Evolutionary conservation across 2,329 filamentous ascomycete genomes (phyloP), one percentile per base, ranked within the genome.

Genomic region (Mycocentrospora acerina): DNA sequence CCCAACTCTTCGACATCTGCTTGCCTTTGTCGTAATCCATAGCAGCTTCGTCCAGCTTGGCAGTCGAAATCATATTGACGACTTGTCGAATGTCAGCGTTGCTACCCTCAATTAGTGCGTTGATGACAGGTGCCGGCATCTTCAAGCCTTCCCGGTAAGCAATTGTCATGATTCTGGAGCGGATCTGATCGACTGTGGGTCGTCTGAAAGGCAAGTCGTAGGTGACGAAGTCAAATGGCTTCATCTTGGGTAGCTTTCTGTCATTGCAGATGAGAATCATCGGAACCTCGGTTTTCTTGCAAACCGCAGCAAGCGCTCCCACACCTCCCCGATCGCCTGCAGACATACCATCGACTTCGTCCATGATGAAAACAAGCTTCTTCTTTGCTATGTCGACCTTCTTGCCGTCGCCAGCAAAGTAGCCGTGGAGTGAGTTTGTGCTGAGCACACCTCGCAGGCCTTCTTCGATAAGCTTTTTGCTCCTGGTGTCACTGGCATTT

Each of bases 191-290:
- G 2, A 90, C 83, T 0, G 90, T 95, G 4, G 93, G 93, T 18
- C 90, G 83, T 60, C 86, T 82, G 75, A 98, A 98, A 29, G 83
- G 82, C 48, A 98, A 72, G 50, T 97, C 90, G 58, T 80, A 90
- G 2, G 88, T 85, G 35, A 87, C 85, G 57, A 82, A 81, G 63
- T 97, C 90, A 62, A 98, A 98, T 1, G 93, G 93, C 70, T 91
- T 96, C 93, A 98, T 98, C 77, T 98, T 98, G 19, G 86, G 93
- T 46, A 90, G 73, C 51, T 80, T 83, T 53, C 93, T 85, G 62
- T 98, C 93, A 66, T 98, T 98, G 78, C 93, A 98, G 55, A 98
- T 97, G 37, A 98, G 78, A 53, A 98, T 97, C 64, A 98, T 85
- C 1, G 93, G 93, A 16, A 98, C 83, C 54, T 93, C 83, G 0